Conservation (phyloP, 1,139 yeast species). For the Taphrina sp. region DNA sequence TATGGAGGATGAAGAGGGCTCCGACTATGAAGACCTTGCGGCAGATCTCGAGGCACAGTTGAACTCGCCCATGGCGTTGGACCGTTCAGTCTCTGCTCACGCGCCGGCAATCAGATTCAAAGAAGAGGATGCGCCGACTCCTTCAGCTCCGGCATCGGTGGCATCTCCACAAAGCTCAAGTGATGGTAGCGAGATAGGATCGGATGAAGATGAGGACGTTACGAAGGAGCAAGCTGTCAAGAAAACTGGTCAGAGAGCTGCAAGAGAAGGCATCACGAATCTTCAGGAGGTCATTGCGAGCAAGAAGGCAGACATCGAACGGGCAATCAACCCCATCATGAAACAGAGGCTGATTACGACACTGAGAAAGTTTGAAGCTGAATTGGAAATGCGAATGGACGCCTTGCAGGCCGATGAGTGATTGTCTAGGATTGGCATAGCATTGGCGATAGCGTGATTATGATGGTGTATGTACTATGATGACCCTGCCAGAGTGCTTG, state of each 20-base stretch:
- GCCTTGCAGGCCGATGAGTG: too few relatives aligned
- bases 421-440: too few relatives aligned
- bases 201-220: slow-evolving; percentile 53
- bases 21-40: slow-evolving; percentile 41
- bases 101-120: slow-evolving; percentile 41
- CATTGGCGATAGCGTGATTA: too few relatives aligned
- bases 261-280: slow-evolving; percentile 83
- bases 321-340: slow-evolving; percentile 83
- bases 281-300: slow-evolving; percentile 74
- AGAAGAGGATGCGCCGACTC: background rate
- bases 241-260: slow-evolving; percentile 63
- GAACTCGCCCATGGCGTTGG: slow-evolving; percentile 34
- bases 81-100: slow-evolving; percentile 44
- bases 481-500: too few relatives aligned
- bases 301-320: slow-evolving; percentile 69
- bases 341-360: slow-evolving; percentile 83
- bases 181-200: slow-evolving; percentile 54
- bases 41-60: slow-evolving; percentile 43
- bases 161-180: slow-evolving; percentile 47
- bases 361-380: slow-evolving; percentile 73
- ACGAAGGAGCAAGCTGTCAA: slow-evolving; percentile 48
- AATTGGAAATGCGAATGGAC: slow-evolving; percentile 77
- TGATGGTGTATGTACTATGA: too few relatives aligned
- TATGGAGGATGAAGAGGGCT: slow-evolving; percentile 26
- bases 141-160: slow-evolving; percentile 36